These are phyloP conservation scores for Decorospora gaudefroyi DNA, from an alignment of 2,329 filamentous ascomycete genomes.

Conservation along the genomic window DNA sequence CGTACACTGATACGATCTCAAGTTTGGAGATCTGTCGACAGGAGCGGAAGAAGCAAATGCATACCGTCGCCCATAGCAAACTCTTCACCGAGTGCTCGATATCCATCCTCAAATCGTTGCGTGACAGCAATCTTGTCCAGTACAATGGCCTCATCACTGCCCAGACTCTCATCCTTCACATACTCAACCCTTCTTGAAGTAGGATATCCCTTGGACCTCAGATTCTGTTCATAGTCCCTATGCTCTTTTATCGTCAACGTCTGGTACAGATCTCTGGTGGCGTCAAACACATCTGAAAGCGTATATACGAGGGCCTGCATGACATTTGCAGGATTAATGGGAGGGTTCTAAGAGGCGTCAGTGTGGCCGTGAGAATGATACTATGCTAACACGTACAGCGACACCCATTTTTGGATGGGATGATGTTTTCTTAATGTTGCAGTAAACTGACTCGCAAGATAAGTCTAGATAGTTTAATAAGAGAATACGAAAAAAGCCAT, in stretches of 20 bases:
- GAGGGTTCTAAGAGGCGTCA: conserved; percentile 30
- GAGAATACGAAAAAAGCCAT: conserved; percentile 4
- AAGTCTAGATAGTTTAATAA: conserved; percentile 12
- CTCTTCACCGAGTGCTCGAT: conserved; percentile 32
- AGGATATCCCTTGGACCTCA: conserved; percentile 39
- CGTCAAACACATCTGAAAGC: conserved; percentile 44
- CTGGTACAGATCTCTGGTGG: conserved; percentile 40
- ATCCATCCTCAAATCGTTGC: conserved; percentile 38
- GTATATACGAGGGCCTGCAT: conserved; percentile 41
- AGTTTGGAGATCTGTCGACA: too few relatives aligned
- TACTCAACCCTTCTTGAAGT: conserved; percentile 33
- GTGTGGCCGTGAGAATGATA: conserved; percentile 1
- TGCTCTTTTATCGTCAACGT: conserved; percentile 41
- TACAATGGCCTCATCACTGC: conserved; percentile 36
- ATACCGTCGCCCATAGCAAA: conserved; percentile 45
- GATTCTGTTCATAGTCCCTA: conserved; percentile 37
- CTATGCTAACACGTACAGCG: conserved; percentile 25
- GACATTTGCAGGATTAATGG: conserved; percentile 34
- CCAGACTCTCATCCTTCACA: conserved; percentile 32
- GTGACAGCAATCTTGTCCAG: conserved; percentile 42
- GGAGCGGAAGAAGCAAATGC: background rate
- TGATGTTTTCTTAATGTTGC: conserved; percentile 8
- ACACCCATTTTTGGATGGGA: conserved; percentile 29
- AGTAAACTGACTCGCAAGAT: conserved; percentile 18
- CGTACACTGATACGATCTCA: too few relatives aligned